These are phyloP conservation scores for Vanderwaltozyma polyspora DNA, from an alignment of 805 yeast genomes.

Conservation along the genomic window DNA sequence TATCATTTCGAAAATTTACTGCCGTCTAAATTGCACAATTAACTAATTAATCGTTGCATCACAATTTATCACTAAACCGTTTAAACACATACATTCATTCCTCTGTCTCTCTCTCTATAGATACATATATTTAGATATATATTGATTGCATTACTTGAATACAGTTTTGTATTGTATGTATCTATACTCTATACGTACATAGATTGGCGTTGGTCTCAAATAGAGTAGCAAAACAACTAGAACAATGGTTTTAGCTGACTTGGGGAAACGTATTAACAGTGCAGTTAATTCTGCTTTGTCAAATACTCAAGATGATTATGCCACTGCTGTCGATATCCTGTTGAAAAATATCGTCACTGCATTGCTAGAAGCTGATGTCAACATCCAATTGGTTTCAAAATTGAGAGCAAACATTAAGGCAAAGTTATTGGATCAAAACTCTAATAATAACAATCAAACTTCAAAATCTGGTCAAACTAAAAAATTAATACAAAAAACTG, in stretches of 20 bases:
- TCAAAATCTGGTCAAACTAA: slow-evolving; percentile 44
- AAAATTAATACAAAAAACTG: slow-evolving; percentile 76
- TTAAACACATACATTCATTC: too few relatives aligned
- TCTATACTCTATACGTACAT: too few relatives aligned
- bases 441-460: slow-evolving; percentile 11
- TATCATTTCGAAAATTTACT: too few relatives aligned
- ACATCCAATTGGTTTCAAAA: slow-evolving; percentile 68
- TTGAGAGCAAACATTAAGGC: slow-evolving; percentile 61
- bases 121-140: too few relatives aligned
- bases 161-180: too few relatives aligned
- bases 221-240: too few relatives aligned
- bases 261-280: slow-evolving; percentile 64
- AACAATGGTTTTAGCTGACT: slow-evolving; percentile 78
- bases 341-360: slow-evolving; percentile 87
- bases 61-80: too few relatives aligned
- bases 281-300: slow-evolving; percentile 61
- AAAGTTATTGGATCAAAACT: slow-evolving; percentile 41
- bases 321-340: slow-evolving; percentile 52
- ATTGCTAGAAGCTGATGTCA: slow-evolving; percentile 86
- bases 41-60: too few relatives aligned
- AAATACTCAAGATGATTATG: slow-evolving; percentile 44
- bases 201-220: too few relatives aligned
- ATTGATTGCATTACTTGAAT: too few relatives aligned
- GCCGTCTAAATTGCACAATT: too few relatives aligned
- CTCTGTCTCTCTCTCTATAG: too few relatives aligned